Conservation (phyloP, 805 yeast genomes). For the Candida sonorensis region DNA sequence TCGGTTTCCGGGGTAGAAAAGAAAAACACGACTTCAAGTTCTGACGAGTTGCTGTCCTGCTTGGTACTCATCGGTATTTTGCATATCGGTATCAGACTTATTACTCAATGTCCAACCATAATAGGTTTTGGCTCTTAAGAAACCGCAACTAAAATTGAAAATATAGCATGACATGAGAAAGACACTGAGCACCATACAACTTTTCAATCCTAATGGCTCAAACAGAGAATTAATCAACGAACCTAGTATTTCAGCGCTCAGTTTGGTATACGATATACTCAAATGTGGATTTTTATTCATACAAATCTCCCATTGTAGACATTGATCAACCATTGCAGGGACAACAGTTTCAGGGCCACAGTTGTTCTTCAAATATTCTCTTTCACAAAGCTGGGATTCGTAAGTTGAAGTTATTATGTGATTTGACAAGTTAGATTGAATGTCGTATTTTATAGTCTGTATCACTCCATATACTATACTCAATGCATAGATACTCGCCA, state of each 20-base stretch:
- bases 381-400: constrained; percentile 48
- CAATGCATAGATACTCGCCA: constrained; percentile 38
- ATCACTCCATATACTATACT: constrained; percentile 38
- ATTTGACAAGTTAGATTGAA: constrained; percentile 42
- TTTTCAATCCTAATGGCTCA: constrained; percentile 62
- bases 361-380: constrained; percentile 44
- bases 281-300: constrained; percentile 51
- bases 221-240: constrained; percentile 53
- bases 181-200: constrained; percentile 34
- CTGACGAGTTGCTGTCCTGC: no score
- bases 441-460: constrained; percentile 47
- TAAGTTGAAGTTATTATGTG: constrained; percentile 37
- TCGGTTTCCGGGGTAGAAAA: no score
- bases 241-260: constrained; percentile 60
- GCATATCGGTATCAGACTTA: no score
- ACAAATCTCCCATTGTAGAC: constrained; percentile 59
- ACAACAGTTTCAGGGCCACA: constrained; percentile 50
- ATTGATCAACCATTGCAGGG: constrained; percentile 51
- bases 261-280: constrained; percentile 43
- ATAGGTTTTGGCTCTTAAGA: constrained; percentile 48
- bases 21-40: no score
- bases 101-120: constrained; percentile 27
- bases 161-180: constrained; percentile 40
- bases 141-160: constrained; percentile 62
- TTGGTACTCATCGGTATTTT: no score